phyloP scores from a whole-genome alignment of 2,329 filamentous ascomycete species.

The Calonectria multiphialidica region DNA sequence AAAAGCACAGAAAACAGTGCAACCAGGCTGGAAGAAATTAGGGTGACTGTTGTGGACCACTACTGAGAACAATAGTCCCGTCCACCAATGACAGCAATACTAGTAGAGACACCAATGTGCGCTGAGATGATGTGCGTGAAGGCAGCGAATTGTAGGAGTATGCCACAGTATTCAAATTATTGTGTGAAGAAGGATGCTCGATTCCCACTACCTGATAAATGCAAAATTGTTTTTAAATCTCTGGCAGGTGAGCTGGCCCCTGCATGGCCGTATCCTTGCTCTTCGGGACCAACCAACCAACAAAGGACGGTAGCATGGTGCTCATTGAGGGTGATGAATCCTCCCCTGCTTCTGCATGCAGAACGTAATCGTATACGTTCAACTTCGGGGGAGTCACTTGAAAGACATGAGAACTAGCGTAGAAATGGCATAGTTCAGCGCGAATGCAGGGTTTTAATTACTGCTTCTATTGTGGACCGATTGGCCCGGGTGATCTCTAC shows the following conservation, averaged over 20 bases:
- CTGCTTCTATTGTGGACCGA: background rate
- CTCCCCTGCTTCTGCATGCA: background rate
- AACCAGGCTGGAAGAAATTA: too few species aligned
- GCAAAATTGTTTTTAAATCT: background rate
- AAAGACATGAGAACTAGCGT: too few species aligned
- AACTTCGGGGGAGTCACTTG: too few species aligned
- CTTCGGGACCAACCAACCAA: too few species aligned
- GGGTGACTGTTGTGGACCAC: too few species aligned
- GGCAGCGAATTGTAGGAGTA: background rate
- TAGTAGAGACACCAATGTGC: background rate
- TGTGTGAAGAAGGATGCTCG: background rate
- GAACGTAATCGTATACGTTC: too few species aligned
- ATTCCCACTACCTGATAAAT: background rate
- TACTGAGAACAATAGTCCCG: background rate
- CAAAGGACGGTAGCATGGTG: background rate
- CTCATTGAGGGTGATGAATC: conserved; percentile 1
- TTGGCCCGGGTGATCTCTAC: conserved; percentile 18
- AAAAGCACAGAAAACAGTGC: too few species aligned
- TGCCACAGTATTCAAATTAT: background rate
- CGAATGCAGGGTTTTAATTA: conserved; percentile 10
- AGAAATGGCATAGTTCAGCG: too few species aligned
- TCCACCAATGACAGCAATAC: background rate
- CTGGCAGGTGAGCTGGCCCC: background rate
- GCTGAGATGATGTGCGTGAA: background rate
- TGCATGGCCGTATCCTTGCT: background rate